Conservation (phyloP, 2,329 filamentous ascomycete genomes). For the Venturia pyrina region DNA sequence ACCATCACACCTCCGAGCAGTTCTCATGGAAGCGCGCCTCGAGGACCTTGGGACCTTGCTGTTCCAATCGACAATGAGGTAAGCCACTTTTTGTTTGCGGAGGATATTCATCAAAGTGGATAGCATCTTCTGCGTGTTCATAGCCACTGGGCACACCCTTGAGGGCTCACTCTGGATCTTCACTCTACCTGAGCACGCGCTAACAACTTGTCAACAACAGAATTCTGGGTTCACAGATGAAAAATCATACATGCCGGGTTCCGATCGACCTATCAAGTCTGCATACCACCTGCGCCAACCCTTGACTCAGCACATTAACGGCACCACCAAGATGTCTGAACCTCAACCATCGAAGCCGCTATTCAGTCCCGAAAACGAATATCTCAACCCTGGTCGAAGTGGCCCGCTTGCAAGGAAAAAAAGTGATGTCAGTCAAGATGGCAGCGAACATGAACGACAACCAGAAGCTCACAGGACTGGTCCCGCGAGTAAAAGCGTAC, state of each 20-base stretch:
- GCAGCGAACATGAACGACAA: slow-evolving; percentile 37
- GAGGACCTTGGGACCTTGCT: slow-evolving; percentile 22
- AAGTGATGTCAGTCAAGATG: slow-evolving; percentile 31
- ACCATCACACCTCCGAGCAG: slow-evolving; percentile 31
- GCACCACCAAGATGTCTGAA: slow-evolving; percentile 22
- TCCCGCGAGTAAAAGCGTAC: slow-evolving; percentile 14
- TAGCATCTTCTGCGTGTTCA: background rate
- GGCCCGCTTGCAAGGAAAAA: slow-evolving; percentile 30
- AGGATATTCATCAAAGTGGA: background rate
- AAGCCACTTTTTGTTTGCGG: slow-evolving; percentile 17
- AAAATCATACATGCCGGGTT: background rate
- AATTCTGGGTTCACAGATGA: background rate
- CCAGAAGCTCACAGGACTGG: slow-evolving; percentile 33
- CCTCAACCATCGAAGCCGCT: slow-evolving; percentile 17
- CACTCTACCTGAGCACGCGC: background rate
- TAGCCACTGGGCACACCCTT: background rate
- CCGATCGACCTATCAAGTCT: background rate
- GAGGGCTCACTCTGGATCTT: background rate
- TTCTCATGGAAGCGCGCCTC: slow-evolving; percentile 28
- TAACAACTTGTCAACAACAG: background rate
- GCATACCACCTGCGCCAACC: slow-evolving; percentile 17
- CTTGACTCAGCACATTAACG: slow-evolving; percentile 25
- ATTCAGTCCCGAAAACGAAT: slow-evolving; percentile 23
- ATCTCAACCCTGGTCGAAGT: slow-evolving; percentile 11
- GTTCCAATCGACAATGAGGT: slow-evolving; percentile 28